These are phyloP conservation scores for Eutrema yunnanense DNA, from an alignment of 345 rosid species.

Conservation along the genomic window DNA sequence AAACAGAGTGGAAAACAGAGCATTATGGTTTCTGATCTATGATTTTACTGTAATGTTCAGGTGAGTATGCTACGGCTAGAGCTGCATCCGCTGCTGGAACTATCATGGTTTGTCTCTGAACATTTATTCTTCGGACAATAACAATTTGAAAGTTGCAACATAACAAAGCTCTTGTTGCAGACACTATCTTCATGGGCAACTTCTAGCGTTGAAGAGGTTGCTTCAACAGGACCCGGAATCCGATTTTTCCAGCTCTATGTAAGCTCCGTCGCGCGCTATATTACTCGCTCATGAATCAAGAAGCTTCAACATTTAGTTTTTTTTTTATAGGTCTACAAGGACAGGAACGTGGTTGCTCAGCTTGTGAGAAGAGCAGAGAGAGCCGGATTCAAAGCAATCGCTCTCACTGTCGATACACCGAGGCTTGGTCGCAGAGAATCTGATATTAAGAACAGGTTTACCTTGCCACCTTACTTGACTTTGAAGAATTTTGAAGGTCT, in stretches of 20 bases:
- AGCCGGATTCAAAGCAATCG: conserved; percentile 86
- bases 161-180: conserved; percentile 30
- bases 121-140: neutral
- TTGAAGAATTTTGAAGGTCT: conserved; percentile 84
- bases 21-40: neutral
- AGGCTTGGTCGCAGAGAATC: conserved; percentile 62
- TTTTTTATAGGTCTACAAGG: conserved; percentile 46
- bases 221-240: conserved; percentile 79
- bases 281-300: neutral
- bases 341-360: conserved; percentile 71
- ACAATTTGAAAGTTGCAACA: neutral
- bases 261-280: conserved; percentile 25
- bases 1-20: neutral
- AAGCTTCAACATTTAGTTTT: neutral
- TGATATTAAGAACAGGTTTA: conserved; percentile 67
- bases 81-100: conserved; percentile 77
- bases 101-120: conserved; percentile 43
- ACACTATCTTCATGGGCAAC: conserved; percentile 80
- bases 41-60: conserved; percentile 26
- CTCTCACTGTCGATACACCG: conserved; percentile 84
- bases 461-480: conserved; percentile 67
- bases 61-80: conserved; percentile 80
- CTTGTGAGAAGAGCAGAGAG: conserved; percentile 78
- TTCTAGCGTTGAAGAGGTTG: conserved; percentile 85
- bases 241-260: conserved; percentile 84